phyloP scores from a whole-genome alignment of 139 green algal species.

The Mesotaenium endlicherianum region DNA sequence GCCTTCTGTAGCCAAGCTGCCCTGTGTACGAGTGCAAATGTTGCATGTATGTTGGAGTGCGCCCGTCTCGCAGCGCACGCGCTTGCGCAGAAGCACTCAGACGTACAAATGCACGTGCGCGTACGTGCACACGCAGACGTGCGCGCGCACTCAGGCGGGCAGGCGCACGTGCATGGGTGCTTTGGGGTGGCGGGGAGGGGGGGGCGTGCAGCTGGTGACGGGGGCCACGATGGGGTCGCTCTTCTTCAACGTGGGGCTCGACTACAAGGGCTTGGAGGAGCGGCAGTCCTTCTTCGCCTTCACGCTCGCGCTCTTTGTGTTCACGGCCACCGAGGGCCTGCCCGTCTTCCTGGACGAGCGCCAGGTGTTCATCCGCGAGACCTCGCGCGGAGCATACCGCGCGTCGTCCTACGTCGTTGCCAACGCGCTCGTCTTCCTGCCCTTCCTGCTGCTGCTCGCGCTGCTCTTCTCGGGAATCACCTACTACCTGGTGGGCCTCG shows the following conservation, averaged over 20 bases:
- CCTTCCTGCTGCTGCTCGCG: conserved; percentile 52
- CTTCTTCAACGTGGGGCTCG: conserved; percentile 44
- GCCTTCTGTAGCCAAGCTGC: no score
- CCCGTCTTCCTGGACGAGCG: conserved; percentile 53
- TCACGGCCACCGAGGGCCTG: conserved; percentile 55
- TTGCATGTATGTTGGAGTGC: no score
- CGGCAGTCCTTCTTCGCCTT: conserved; percentile 53
- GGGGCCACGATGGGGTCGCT: conserved; percentile 49
- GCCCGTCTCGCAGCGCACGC: no score
- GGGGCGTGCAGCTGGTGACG: conserved; percentile 23
- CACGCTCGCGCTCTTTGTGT: conserved; percentile 50
- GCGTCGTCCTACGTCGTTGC: conserved; percentile 51
- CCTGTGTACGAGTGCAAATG: no score
- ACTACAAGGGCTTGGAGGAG: conserved; percentile 18
- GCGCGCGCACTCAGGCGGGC: no score
- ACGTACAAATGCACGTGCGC: no score
- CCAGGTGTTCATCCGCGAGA: conserved; percentile 56
- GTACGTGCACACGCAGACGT: no score
- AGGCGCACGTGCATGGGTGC: no score
- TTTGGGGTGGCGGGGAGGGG: no score
- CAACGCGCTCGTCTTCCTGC: conserved; percentile 46
- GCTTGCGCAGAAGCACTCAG: no score
- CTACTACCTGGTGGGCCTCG: conserved; percentile 50
- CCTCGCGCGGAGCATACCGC: conserved; percentile 53
- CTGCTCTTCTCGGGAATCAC: conserved; percentile 52